Evolutionary conservation across 2,329 filamentous ascomycete species (phyloP).

Genomic region (Sporothrix pallida): DNA sequence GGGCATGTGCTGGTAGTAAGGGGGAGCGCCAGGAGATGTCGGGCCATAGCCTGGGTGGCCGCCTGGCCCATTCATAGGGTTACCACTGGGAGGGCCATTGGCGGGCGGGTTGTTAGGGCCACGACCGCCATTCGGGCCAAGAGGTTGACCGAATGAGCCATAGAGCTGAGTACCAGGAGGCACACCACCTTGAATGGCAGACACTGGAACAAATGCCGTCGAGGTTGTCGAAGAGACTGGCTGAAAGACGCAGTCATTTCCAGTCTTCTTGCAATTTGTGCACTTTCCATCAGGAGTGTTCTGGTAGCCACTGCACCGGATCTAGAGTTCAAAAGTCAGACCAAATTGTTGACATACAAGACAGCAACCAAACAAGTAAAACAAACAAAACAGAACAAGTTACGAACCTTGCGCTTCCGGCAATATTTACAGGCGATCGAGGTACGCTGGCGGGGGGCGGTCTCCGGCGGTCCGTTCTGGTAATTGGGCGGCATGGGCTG

Average conservation of each 20-base stretch:
- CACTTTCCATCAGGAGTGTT: slow-evolving; percentile 65
- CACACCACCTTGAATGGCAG: slow-evolving; percentile 62
- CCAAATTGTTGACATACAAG: background rate
- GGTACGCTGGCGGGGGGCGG: slow-evolving; percentile 63
- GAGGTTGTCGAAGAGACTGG: slow-evolving; percentile 60
- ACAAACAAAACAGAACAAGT: background rate
- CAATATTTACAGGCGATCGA: slow-evolving; percentile 67
- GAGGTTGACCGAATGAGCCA: slow-evolving; percentile 63
- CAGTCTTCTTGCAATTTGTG: slow-evolving; percentile 66
- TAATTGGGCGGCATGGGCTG: slow-evolving; percentile 41
- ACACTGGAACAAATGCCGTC: slow-evolving; percentile 64
- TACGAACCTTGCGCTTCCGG: slow-evolving; percentile 62
- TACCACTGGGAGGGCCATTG: slow-evolving; percentile 36
- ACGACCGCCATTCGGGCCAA: slow-evolving; percentile 42
- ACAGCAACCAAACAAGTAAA: background rate
- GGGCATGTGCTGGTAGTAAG: slow-evolving; percentile 34
- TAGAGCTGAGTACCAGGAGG: slow-evolving; percentile 62
- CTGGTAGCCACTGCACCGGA: slow-evolving; percentile 66
- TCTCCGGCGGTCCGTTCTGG: slow-evolving; percentile 51
- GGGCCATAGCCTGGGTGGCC: slow-evolving; percentile 38
- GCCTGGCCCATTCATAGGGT: slow-evolving; percentile 30
- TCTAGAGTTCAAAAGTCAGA: slow-evolving; percentile 49
- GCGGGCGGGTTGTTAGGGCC: slow-evolving; percentile 33
- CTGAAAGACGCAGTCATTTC: slow-evolving; percentile 66
- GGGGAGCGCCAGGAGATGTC: slow-evolving; percentile 34